Evolutionary conservation across 2,329 filamentous ascomycete genomes (phyloP), one percentile per base, ranked within the genome.

Genomic region (Neonectria neomacrospora): DNA sequence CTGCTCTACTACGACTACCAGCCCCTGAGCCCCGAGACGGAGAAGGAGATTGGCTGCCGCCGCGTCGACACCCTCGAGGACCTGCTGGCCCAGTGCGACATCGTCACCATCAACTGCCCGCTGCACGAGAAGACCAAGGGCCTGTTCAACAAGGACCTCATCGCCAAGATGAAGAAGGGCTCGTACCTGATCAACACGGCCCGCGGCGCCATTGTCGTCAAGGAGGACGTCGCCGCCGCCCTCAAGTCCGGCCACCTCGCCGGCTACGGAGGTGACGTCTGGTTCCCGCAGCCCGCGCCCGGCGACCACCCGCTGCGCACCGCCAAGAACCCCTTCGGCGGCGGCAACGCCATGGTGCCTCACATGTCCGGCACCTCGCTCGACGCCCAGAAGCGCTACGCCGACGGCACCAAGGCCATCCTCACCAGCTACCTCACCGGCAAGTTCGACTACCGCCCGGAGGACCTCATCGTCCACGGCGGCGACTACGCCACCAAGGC

Each of bases 1-100:
- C 89, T 99, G 54, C 89, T 98, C 69, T 99, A 99, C 92, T 98
- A 92, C 80, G 96, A 99, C 85, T 99, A 99, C 91, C 96, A 99
- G 88, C 94, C 95, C 55, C 87, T 99, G 70, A 86, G 83, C 65
- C 77, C 93, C 65, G 94, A 97, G 85, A 86, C 89, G 75, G 94
- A 98, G 89, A 89, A 91, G 82, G 95, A 97, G 86, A 98, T 98
- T 82, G 95, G 95, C 80, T 94, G 91, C 88, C 88, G 93, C 76
- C 90, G 96, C 67, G 94, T 98, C 64, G 91, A 95, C 52, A 87
- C 80, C 76, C 90, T 99, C 76, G 94, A 97, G 86, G 95, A 98
- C 81, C 91, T 99, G 89, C 83, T 99, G 67, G 86, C 88, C 42
- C 93, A 97, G 86, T 98, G 95, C 80, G 96, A 98, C 74, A 88